Percentiles rank a stretch among this genome's conserved stretches.
These are phyloP conservation scores for Cercospora sp. DNA, from an alignment of 2,329 filamentous ascomycete species.

Conservation along the genomic window DNA sequence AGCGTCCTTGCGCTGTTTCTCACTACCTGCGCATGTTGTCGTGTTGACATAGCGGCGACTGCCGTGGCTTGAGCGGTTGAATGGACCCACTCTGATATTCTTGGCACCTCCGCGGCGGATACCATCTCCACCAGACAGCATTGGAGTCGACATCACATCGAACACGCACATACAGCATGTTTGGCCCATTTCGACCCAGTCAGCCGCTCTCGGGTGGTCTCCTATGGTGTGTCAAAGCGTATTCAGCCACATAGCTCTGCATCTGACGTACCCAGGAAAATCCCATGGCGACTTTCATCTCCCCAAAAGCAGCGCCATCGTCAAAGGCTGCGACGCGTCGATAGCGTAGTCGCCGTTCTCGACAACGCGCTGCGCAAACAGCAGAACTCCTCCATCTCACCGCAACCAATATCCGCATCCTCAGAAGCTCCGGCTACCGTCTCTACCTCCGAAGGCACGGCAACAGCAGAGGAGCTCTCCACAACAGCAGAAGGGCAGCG, in stretches of 20 bases:
- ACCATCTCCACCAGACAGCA: neutral
- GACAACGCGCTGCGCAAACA: conserved; percentile 65
- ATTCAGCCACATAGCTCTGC: neutral
- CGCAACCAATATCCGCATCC: conserved; percentile 16
- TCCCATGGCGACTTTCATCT: conserved; percentile 89
- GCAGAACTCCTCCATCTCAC: conserved; percentile 48
- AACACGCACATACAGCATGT: conserved; percentile 59
- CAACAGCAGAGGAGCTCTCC: conserved; percentile 33
- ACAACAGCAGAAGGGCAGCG: conserved; percentile 38
- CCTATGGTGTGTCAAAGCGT: conserved; percentile 63
- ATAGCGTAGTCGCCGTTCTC: conserved; percentile 80
- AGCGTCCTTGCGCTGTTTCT: neutral
- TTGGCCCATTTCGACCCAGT: conserved; percentile 78
- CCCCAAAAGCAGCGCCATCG: conserved; percentile 89
- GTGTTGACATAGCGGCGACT: neutral
- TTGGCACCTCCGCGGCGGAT: conserved; percentile 11
- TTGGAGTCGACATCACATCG: neutral
- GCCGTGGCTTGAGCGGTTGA: neutral
- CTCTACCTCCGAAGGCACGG: conserved; percentile 17
- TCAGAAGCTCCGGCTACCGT: conserved; percentile 3
- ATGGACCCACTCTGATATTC: conserved; percentile 4
- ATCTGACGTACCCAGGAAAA: conserved; percentile 66
- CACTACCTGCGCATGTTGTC: neutral
- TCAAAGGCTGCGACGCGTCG: conserved; percentile 78
- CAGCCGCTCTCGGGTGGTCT: conserved; percentile 76